Evolutionary conservation across 2,329 filamentous ascomycete genomes (phyloP).

Genomic region (Monilinia aucupariae): DNA sequence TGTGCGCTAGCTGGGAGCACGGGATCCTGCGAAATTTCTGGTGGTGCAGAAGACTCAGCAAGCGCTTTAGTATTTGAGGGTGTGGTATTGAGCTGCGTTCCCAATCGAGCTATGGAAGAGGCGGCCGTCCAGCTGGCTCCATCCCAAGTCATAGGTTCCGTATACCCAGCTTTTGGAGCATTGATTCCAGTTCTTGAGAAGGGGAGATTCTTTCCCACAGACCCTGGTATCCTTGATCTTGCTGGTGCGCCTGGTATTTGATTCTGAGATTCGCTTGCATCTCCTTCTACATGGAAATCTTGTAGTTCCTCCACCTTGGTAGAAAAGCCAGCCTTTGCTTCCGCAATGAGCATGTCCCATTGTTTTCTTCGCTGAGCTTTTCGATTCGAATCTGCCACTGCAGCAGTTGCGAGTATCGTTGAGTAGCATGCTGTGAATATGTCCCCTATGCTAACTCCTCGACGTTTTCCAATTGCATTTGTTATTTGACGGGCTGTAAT

Average conservation of each 20-base stretch:
- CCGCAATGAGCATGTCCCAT: constrained; percentile 56
- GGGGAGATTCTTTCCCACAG: not conserved
- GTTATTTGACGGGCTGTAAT: constrained; percentile 44
- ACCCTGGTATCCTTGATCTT: not conserved
- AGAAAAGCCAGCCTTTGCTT: constrained; percentile 38
- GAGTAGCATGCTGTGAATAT: constrained; percentile 63
- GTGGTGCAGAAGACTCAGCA: not conserved
- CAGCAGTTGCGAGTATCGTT: constrained; percentile 59
- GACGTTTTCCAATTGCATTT: constrained; percentile 42
- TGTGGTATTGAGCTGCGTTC: not conserved
- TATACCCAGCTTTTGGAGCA: constrained; percentile 2
- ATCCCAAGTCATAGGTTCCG: constrained; percentile 7
- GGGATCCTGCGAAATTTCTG: not conserved
- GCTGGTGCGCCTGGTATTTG: not conserved
- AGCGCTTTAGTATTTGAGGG: not conserved
- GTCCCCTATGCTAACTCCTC: constrained; percentile 47
- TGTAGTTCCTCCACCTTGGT: constrained; percentile 15
- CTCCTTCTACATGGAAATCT: not conserved
- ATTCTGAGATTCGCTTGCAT: not conserved
- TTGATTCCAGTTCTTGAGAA: not conserved
- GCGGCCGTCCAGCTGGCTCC: not conserved
- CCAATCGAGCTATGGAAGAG: constrained; percentile 4
- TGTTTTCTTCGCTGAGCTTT: constrained; percentile 55
- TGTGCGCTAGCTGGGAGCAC: not conserved
- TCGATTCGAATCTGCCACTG: constrained; percentile 53